phyloP scores from a whole-genome alignment of 768 basidiomycete genomes.

The Agaricus blazei region DNA sequence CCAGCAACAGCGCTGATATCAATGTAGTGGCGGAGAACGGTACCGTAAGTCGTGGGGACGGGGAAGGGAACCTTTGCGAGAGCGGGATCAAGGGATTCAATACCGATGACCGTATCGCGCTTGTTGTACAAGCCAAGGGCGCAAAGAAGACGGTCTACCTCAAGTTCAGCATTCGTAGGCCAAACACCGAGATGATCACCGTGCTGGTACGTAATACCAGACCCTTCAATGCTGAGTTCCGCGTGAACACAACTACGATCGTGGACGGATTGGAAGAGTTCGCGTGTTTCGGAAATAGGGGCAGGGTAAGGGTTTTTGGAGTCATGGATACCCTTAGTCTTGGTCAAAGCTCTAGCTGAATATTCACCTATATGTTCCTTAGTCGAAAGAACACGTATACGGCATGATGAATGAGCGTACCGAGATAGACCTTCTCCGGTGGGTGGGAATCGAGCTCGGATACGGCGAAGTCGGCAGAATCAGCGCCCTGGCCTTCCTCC shows the following conservation, averaged over 20 bases:
- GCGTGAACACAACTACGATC: slow-evolving; percentile 93
- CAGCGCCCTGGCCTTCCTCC: slow-evolving; percentile 95
- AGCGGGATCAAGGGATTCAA: slow-evolving; percentile 96
- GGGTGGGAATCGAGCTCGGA: slow-evolving; percentile 74
- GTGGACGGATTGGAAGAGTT: slow-evolving; percentile 71
- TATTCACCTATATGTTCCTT: slow-evolving; percentile 64
- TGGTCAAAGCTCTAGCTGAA: slow-evolving; percentile 89
- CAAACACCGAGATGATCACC: slow-evolving; percentile 98
- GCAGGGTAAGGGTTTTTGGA: slow-evolving; percentile 96
- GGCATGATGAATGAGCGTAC: slow-evolving; percentile 33
- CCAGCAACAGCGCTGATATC: slow-evolving; percentile 94
- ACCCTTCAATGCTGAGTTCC: slow-evolving; percentile 91
- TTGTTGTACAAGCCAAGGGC: slow-evolving; percentile 81
- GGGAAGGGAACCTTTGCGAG: slow-evolving; percentile 99
- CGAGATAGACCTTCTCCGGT: slow-evolving; percentile 88
- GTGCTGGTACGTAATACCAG: slow-evolving; percentile 97
- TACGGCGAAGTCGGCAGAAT: slow-evolving; percentile 90
- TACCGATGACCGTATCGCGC: slow-evolving; percentile 78
- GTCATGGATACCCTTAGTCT: slow-evolving; percentile 94
- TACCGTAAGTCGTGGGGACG: slow-evolving; percentile 89
- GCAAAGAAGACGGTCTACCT: slow-evolving; percentile 85
- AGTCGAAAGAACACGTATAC: slow-evolving; percentile 12
- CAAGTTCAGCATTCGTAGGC: slow-evolving; percentile 91
- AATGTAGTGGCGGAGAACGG: slow-evolving; percentile 94
- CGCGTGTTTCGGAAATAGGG: slow-evolving; percentile 69